Base-by-base conservation (phyloP, 768 basidiomycete species). In the Kwoniella mangroviensis region DNA sequence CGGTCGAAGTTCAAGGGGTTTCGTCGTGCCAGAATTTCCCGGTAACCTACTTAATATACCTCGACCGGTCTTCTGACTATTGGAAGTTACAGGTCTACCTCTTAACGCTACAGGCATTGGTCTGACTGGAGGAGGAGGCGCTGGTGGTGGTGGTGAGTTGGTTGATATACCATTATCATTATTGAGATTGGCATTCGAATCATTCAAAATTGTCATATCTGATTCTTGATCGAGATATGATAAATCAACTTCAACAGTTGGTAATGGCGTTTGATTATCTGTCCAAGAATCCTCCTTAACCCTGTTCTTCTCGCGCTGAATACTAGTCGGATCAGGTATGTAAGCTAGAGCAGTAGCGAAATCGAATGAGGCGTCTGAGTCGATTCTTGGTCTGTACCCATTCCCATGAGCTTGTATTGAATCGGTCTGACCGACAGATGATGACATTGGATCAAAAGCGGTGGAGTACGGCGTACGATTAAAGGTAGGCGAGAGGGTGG, bases 81-180 rank as follows among this genome's bases (percentile, higher is more conserved):
- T 63, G 55, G 65, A 13, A 3, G 45, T 17, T 3, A 49, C 3
- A 49, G 45, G 45, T 49, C 45, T 13, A 19, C 12, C 45, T 6
- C 4, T 49, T 6, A 1, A 49, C 0, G 10, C 45, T 69, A 22
- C 70, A 45, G 2, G 65, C 72, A 52, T 68, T 19, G 75, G 71
- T 43, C 73, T 41, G 2, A 59, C 66, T 15, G n/a, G 13, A 10
- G 75, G 72, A 43, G 71, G 54, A 15, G 42, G 24, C 17, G 54
- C 69, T 19, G 45, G 11, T n/a, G 21, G 53, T 15, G 67, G 67
- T 2, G 28, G 24, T 43, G 73, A 76, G 3, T 69, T 68, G n/a
- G 51, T n/a, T 7, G 75, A 34, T 34, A 34, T 34, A 34, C 6
- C 34, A 34, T 34, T 34, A 34, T 34, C 1, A 34, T 7, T 34